These are phyloP conservation scores for Eutrema yunnanense DNA, from an alignment of 345 rosid genomes.

Conservation along the genomic window DNA sequence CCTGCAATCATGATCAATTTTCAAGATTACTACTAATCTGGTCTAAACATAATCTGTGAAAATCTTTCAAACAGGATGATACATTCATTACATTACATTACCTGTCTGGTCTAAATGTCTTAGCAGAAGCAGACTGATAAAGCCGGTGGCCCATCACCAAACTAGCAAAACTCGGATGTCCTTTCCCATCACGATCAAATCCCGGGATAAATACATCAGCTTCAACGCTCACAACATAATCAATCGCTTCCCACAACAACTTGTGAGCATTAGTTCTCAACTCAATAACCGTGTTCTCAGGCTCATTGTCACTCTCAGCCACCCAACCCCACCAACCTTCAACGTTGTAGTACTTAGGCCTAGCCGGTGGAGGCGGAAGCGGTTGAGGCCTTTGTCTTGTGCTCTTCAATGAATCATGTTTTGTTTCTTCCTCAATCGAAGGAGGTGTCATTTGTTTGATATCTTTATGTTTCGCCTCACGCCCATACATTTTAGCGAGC, in stretches of 20 bases:
- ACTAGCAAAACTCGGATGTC: conserved; percentile 88
- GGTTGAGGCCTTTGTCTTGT: conserved; percentile 91
- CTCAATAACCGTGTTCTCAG: conserved; percentile 92
- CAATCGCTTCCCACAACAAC: conserved; percentile 93
- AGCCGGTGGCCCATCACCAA: conserved; percentile 94
- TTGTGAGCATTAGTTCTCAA: conserved; percentile 96
- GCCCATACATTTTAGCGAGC: conserved; percentile 78
- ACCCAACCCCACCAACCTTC: conserved; percentile 99
- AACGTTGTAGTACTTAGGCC: conserved; percentile 80
- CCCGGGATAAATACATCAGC: conserved; percentile 93
- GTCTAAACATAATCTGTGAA: not conserved
- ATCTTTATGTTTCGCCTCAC: conserved; percentile 57
- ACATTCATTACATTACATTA: conserved; percentile 36
- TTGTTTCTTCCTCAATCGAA: conserved; percentile 45
- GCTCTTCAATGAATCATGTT: conserved; percentile 53
- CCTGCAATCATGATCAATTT: conserved; percentile 32
- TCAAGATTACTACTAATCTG: not conserved
- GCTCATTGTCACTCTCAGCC: conserved; percentile 98
- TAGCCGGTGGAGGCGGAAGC: conserved; percentile 91
- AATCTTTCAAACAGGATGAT: not conserved
- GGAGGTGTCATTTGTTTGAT: conserved; percentile 42
- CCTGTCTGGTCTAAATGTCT: conserved; percentile 91
- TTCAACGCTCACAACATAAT: conserved; percentile 74
- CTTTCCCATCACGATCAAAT: conserved; percentile 87
- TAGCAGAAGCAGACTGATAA: conserved; percentile 76